Evolutionary conservation across 1,284 basidiomycete genomes (phyloP).

Genomic region (Ustilago tritici): DNA sequence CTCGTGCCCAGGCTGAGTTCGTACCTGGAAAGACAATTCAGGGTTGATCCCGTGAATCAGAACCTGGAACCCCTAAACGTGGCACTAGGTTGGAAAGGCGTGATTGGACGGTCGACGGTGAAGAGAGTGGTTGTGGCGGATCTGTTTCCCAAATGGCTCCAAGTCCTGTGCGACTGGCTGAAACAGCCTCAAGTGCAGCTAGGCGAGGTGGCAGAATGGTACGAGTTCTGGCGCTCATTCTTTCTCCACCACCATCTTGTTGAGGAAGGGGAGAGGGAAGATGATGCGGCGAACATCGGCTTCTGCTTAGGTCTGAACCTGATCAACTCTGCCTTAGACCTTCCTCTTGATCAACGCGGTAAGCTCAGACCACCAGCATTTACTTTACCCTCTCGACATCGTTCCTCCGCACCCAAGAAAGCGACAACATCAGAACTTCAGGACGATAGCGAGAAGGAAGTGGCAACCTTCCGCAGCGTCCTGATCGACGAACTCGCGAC

Average conservation of each 20-base stretch:
- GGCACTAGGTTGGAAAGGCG: slow-evolving; percentile 81
- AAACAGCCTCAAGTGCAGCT: slow-evolving; percentile 83
- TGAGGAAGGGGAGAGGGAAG: neutral
- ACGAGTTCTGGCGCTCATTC: slow-evolving; percentile 82
- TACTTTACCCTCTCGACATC: slow-evolving; percentile 69
- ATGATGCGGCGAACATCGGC: slow-evolving; percentile 73
- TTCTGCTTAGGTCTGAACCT: slow-evolving; percentile 87
- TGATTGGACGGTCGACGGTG: slow-evolving; percentile 74
- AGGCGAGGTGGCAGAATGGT: slow-evolving; percentile 92
- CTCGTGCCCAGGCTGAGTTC: slow-evolving; percentile 88
- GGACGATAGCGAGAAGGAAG: neutral
- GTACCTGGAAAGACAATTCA: slow-evolving; percentile 83
- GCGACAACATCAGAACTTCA: neutral
- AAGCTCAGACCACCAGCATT: slow-evolving; percentile 75
- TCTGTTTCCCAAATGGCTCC: slow-evolving; percentile 96
- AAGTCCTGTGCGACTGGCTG: slow-evolving; percentile 91
- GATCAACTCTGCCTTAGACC: slow-evolving; percentile 89
- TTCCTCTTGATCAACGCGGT: slow-evolving; percentile 67
- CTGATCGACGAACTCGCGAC: slow-evolving; percentile 86
- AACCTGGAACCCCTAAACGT: slow-evolving; percentile 78
- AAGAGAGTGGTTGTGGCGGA: slow-evolving; percentile 75
- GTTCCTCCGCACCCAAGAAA: neutral
- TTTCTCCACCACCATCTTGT: slow-evolving; percentile 78
- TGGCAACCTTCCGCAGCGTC: slow-evolving; percentile 82
- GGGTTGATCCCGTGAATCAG: slow-evolving; percentile 87